A percentile compares a stretch with the other conserved stretches of the same genome.
These are phyloP conservation scores for Ustilago curta DNA, from an alignment of 1,284 basidiomycete genomes.

Conservation along the genomic window DNA sequence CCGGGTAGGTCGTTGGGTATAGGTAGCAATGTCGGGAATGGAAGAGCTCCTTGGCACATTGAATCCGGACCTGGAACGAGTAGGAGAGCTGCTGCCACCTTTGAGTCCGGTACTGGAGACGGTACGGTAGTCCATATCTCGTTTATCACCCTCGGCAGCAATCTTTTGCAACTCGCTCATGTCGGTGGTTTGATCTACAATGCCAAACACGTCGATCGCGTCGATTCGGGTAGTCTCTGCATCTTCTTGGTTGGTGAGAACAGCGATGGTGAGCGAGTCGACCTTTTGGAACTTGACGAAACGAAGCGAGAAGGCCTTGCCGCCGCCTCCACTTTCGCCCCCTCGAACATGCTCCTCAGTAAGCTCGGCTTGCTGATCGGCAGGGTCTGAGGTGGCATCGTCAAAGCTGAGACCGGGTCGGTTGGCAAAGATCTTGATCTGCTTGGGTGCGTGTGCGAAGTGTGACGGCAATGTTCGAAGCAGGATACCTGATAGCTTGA, in stretches of 20 bases:
- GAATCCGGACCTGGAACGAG: conserved; percentile 4
- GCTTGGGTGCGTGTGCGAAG: conserved; percentile 28
- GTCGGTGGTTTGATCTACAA: conserved; percentile 75
- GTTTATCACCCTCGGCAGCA: conserved; percentile 34
- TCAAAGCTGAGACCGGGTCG: conserved; percentile 69
- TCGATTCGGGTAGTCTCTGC: conserved; percentile 83
- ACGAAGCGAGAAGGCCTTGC: conserved; percentile 76
- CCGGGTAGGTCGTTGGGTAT: conserved; percentile 26
- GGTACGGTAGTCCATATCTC: conserved; percentile 13
- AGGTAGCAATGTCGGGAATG: conserved; percentile 33
- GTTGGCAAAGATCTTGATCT: conserved; percentile 66
- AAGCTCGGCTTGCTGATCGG: conserved; percentile 71
- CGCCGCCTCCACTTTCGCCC: conserved; percentile 65
- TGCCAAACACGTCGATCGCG: conserved; percentile 79
- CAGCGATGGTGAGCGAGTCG: conserved; percentile 75
- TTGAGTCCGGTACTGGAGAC: conserved; percentile 70
- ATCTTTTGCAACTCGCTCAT: conserved; percentile 57
- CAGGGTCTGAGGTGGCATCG: conserved; percentile 68
- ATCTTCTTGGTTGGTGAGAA: conserved; percentile 80
- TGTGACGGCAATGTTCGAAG: conserved; percentile 72
- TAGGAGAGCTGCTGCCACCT: conserved; percentile 74
- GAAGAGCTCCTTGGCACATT: conserved; percentile 32
- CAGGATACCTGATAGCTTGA: conserved; percentile 79
- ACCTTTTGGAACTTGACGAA: conserved; percentile 85
- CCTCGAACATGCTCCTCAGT: conserved; percentile 64